phyloP scores from a whole-genome alignment of 2,329 filamentous ascomycete species.

The Chrysosphaeria jannelii region DNA sequence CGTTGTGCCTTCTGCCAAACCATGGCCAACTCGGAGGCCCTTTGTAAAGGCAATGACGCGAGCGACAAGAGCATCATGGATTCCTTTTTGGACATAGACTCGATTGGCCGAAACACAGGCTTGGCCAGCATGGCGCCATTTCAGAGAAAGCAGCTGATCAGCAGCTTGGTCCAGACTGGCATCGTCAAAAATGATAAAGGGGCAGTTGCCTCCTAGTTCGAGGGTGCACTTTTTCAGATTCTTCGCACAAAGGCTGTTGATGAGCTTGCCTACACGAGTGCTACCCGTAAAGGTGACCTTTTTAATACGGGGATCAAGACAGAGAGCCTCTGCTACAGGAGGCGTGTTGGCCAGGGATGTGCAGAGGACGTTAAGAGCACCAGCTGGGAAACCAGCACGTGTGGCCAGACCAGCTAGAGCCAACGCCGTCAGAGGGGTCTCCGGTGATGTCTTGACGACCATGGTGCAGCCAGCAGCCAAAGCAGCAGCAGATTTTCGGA shows the following conservation, averaged over 20 bases:
- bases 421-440: slow-evolving; percentile 44
- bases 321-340: slow-evolving; percentile 14
- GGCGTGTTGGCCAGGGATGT: slow-evolving; percentile 16
- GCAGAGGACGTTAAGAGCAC: slow-evolving; percentile 26
- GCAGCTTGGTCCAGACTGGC: slow-evolving; percentile 33
- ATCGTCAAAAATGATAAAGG: slow-evolving; percentile 35
- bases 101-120: slow-evolving; percentile 34
- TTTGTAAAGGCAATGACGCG: slow-evolving; percentile 14
- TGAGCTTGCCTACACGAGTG: slow-evolving; percentile 35
- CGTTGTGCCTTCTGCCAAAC: slow-evolving; percentile 21
- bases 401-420: slow-evolving; percentile 35
- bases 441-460: slow-evolving; percentile 41
- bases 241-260: slow-evolving; percentile 30
- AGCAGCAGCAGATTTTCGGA: slow-evolving; percentile 36
- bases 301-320: slow-evolving; percentile 14
- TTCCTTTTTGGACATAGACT: slow-evolving; percentile 29
- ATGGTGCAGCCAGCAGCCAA: slow-evolving; percentile 46
- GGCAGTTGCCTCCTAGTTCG: slow-evolving; percentile 43
- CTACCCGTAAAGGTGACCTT: slow-evolving; percentile 57
- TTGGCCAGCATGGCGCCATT: slow-evolving; percentile 25
- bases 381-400: slow-evolving; percentile 44
- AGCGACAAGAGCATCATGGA: slow-evolving; percentile 17
- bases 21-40: slow-evolving; percentile 28
- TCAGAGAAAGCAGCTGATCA: slow-evolving; percentile 10
- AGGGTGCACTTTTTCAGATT: slow-evolving; percentile 38